Evolutionary conservation across 208 protist genomes (phyloP).

Genomic region (Sergeia podlipaevii): DNA sequence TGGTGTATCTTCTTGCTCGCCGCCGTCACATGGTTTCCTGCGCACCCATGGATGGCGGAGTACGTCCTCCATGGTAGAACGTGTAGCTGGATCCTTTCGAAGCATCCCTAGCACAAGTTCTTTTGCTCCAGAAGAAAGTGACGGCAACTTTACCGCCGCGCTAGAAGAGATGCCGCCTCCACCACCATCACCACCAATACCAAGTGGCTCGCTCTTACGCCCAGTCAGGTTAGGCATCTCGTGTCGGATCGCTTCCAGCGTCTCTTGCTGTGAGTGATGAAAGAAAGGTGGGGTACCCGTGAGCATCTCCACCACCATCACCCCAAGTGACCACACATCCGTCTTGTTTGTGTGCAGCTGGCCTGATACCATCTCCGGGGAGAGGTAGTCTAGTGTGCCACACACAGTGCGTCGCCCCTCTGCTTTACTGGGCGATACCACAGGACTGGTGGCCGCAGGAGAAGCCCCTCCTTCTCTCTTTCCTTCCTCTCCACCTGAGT

Average conservation of each 20-base stretch:
- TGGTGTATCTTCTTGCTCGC: too few species aligned
- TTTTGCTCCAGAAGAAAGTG: slow-evolving; percentile 21
- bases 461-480: background rate
- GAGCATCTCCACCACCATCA: slow-evolving; percentile 82
- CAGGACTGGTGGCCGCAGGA: background rate
- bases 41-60: slow-evolving; percentile 68
- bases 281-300: slow-evolving; percentile 76
- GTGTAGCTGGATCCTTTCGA: slow-evolving; percentile 47
- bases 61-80: slow-evolving; percentile 56
- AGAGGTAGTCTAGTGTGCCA: slow-evolving; percentile 99
- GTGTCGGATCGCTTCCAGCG: slow-evolving; percentile 55
- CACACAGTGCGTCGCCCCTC: slow-evolving; percentile 73
- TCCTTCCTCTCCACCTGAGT: background rate
- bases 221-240: slow-evolving; percentile 27
- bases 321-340: slow-evolving; percentile 90
- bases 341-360: slow-evolving; percentile 52
- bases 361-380: slow-evolving; percentile 95
- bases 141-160: background rate
- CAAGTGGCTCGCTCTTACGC: too few species aligned
- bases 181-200: background rate
- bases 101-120: slow-evolving; percentile 51
- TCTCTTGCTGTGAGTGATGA: slow-evolving; percentile 32
- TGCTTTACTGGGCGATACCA: background rate
- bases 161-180: background rate
- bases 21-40: slow-evolving; percentile 28